Percentiles rank a stretch among this genome's conserved stretches.
These are phyloP conservation scores for Medicago lupulina DNA, from an alignment of 306 rosid species.

Conservation along the genomic window DNA sequence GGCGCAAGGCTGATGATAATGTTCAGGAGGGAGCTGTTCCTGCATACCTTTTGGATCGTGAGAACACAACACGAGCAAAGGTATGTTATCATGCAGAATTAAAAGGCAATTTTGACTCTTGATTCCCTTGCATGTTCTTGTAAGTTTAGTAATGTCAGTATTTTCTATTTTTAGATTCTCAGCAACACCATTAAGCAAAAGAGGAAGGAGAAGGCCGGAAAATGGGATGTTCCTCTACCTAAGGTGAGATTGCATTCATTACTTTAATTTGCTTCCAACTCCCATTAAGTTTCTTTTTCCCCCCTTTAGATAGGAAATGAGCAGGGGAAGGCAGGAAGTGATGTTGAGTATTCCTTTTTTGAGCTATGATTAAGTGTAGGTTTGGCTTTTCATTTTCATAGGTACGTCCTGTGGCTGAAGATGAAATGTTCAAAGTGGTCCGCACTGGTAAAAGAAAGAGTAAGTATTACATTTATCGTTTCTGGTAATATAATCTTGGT, in stretches of 20 bases:
- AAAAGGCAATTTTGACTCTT: background rate
- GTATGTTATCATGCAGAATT: slow-evolving; percentile 43
- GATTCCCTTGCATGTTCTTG: background rate
- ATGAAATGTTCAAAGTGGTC: slow-evolving; percentile 93
- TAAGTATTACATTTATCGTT: slow-evolving; percentile 50
- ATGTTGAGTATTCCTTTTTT: background rate
- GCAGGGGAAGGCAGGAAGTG: no score
- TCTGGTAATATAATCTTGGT: background rate
- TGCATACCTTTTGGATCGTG: slow-evolving; percentile 89
- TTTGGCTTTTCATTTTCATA: slow-evolving; percentile 36
- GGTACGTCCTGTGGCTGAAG: slow-evolving; percentile 97
- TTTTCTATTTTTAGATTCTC: slow-evolving; percentile 61
- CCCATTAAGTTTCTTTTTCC: background rate
- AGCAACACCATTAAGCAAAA: slow-evolving; percentile 95
- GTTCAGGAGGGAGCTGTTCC: slow-evolving; percentile 87
- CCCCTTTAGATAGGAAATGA: background rate
- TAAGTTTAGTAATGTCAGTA: slow-evolving; percentile 28
- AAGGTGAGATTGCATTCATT: slow-evolving; percentile 55
- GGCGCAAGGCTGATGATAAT: slow-evolving; percentile 87
- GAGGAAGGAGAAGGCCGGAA: slow-evolving; percentile 95
- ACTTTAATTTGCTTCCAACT: background rate
- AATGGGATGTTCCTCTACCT: slow-evolving; percentile 97
- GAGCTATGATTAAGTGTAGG: slow-evolving; percentile 4
- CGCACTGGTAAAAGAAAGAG: slow-evolving; percentile 87
- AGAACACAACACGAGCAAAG: slow-evolving; percentile 77